phyloP scores from a whole-genome alignment of 78 protist genomes.

The Dictyostelium capitatum region DNA sequence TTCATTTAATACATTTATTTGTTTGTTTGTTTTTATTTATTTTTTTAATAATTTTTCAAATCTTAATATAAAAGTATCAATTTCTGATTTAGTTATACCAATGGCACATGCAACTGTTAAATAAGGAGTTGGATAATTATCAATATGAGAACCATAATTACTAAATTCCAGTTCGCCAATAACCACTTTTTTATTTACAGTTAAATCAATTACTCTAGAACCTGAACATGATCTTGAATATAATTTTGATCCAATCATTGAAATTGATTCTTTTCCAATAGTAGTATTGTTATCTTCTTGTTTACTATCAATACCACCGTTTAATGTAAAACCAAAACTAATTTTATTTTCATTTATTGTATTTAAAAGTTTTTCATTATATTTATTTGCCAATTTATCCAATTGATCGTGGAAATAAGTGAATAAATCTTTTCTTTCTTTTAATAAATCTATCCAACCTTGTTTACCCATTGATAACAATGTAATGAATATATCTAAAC shows the following conservation, averaged over 20 bases:
- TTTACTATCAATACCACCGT: background rate
- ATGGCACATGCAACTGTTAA: conserved; percentile 93
- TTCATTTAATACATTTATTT: no score
- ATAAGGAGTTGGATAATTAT: conserved; percentile 84
- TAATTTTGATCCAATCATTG: conserved; percentile 90
- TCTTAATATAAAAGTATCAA: conserved; percentile 79
- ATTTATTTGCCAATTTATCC: conserved; percentile 46
- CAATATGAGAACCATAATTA: conserved; percentile 89
- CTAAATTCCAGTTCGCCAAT: conserved; percentile 78
- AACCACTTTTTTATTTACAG: background rate
- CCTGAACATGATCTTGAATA: conserved; percentile 94
- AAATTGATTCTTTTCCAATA: background rate
- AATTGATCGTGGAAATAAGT: conserved; percentile 24
- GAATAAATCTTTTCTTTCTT: conserved; percentile 51
- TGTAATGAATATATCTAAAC: conserved; percentile 96
- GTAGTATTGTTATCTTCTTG: background rate
- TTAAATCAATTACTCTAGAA: conserved; percentile 66
- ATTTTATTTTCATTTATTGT: conserved; percentile 84
- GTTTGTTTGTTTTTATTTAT: background rate
- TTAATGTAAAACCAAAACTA: conserved; percentile 81
- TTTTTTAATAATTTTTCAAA: conserved; percentile 57
- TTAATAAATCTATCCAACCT: conserved; percentile 72
- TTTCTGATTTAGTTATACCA: conserved; percentile 87
- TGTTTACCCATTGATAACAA: conserved; percentile 93
- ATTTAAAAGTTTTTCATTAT: conserved; percentile 85